Evolutionary conservation across 805 yeast genomes (phyloP).

Genomic region (Ogataea paradorogensis): DNA sequence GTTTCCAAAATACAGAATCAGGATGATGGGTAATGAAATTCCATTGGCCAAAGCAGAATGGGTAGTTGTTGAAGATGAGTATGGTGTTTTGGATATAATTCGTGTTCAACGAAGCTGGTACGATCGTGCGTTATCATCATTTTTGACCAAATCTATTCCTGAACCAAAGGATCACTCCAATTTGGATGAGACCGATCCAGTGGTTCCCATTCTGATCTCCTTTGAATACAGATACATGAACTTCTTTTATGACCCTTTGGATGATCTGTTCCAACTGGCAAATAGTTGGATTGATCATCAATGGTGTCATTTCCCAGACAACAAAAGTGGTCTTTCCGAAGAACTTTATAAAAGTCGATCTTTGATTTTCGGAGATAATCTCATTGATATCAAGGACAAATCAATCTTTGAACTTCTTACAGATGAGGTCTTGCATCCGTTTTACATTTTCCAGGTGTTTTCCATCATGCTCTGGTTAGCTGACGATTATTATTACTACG

Average conservation of each 20-base stretch:
- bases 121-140: conserved; percentile 68
- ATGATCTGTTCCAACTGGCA: conserved; percentile 81
- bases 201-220: conserved; percentile 64
- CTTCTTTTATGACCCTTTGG: conserved; percentile 80
- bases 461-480: conserved; percentile 89
- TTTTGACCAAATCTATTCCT: conserved; percentile 39
- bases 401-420: conserved; percentile 59
- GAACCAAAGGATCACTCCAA: conserved; percentile 20
- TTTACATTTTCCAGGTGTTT: conserved; percentile 90
- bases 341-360: conserved; percentile 65
- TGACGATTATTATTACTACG: conserved; percentile 92
- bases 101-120: conserved; percentile 58
- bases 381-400: conserved; percentile 74
- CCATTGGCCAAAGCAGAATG: conserved; percentile 85
- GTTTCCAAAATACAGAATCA: conserved; percentile 76
- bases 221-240: conserved; percentile 82
- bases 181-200: conserved; percentile 50
- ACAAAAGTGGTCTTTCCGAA: conserved; percentile 68
- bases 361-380: conserved; percentile 73
- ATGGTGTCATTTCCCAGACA: conserved; percentile 62
- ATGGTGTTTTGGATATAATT: conserved; percentile 73
- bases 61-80: conserved; percentile 92
- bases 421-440: conserved; percentile 93
- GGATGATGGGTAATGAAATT: conserved; percentile 57
- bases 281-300: conserved; percentile 80